Evolutionary conservation across 2,329 filamentous ascomycete genomes (phyloP).

Genomic region (Cladosporium oxysporum): DNA sequence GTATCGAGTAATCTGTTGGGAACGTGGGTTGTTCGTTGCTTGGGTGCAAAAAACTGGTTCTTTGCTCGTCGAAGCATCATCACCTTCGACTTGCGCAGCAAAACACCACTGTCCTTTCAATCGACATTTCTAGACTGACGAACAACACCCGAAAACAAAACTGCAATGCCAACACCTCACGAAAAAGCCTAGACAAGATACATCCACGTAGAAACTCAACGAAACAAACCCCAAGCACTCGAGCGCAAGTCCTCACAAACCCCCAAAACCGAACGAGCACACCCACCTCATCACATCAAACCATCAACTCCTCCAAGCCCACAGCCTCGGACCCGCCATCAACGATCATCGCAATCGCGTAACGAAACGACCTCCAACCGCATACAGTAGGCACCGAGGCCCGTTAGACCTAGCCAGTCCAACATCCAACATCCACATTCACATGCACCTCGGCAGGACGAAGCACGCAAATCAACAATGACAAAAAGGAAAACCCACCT

Average conservation of each 20-base stretch:
- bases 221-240: neutral
- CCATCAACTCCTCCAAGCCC: neutral
- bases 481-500: no score
- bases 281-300: neutral
- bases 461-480: no score
- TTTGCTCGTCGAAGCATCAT: neutral
- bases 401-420: neutral
- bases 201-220: neutral
- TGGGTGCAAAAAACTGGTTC: no score
- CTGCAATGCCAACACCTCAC: no score
- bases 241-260: neutral
- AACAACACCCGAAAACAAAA: no score
- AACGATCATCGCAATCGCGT: neutral
- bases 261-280: neutral
- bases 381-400: neutral
- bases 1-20: no score
- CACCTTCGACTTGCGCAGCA: no score
- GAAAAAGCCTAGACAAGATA: no score
- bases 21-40: no score
- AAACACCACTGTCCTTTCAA: neutral
- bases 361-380: neutral
- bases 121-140: neutral
- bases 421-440: no score
- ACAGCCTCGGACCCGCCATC: neutral
- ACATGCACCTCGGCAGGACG: no score